Evolutionary conservation across 2,329 filamentous ascomycete genomes (phyloP).

Genomic region (Ceratocystis variospora): DNA sequence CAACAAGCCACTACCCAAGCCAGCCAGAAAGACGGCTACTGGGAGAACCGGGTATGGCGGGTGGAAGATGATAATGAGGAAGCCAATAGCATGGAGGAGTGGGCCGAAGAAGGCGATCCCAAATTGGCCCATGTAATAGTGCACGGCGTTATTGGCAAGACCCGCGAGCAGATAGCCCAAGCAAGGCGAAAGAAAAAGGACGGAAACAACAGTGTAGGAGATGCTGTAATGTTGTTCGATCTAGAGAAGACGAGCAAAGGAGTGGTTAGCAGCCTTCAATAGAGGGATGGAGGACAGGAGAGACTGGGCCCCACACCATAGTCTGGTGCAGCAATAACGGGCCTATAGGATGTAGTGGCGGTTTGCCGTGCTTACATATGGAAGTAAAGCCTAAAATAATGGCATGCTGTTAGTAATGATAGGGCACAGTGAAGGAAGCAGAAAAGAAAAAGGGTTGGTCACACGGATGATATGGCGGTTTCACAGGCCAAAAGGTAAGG

Average conservation of each 20-base stretch:
- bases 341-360: background rate
- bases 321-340: background rate
- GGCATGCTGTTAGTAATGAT: constrained; percentile 3
- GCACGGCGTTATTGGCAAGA: constrained; percentile 49
- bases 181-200: constrained; percentile 54
- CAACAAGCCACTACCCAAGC: constrained; percentile 57
- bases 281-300: background rate
- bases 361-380: constrained; percentile 29
- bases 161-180: constrained; percentile 51
- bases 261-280: background rate
- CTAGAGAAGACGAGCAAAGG: background rate
- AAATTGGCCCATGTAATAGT: constrained; percentile 52
- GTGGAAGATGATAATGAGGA: constrained; percentile 50
- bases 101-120: constrained; percentile 56
- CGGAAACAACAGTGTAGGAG: constrained; percentile 48
- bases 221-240: constrained; percentile 41
- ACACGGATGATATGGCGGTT: too few relatives aligned
- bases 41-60: constrained; percentile 56
- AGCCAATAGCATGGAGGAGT: constrained; percentile 48
- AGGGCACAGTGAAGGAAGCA: background rate
- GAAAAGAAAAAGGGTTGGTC: background rate
- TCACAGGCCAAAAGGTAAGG: too few relatives aligned
- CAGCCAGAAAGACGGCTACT: constrained; percentile 49
- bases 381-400: constrained; percentile 32
- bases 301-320: background rate